These are phyloP conservation scores for Cyclotella choctawhatcheeana DNA, from an alignment of 108 stramenopile species.

Conservation along the genomic window DNA sequence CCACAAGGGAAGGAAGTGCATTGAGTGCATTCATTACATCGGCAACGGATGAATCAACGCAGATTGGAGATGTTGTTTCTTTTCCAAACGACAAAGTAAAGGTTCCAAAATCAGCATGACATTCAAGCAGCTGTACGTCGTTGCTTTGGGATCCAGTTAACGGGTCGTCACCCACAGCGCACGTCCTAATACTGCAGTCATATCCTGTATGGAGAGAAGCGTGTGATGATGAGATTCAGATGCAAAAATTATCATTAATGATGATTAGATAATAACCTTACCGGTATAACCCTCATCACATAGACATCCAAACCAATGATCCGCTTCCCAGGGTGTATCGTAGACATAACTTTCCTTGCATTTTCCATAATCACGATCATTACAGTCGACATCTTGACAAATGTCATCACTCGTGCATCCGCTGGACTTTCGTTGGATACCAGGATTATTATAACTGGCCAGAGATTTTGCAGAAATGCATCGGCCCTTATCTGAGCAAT, in stretches of 20 bases:
- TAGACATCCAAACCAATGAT: conserved; percentile 74
- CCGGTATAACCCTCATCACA: conserved; percentile 78
- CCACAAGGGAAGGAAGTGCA: conserved; percentile 49
- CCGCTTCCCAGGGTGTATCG: conserved; percentile 68
- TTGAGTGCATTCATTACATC: conserved; percentile 60
- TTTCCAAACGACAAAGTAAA: conserved; percentile 71
- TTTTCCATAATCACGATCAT: conserved; percentile 33
- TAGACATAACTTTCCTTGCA: conserved; percentile 48
- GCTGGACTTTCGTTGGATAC: conserved; percentile 34
- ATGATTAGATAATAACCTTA: too few relatives aligned
- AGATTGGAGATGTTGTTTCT: conserved; percentile 59
- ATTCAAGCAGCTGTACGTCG: conserved; percentile 68
- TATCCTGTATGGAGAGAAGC: too few relatives aligned
- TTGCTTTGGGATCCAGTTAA: conserved; percentile 58
- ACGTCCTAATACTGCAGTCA: conserved; percentile 66
- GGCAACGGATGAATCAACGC: conserved; percentile 60
- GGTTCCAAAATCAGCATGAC: conserved; percentile 67
- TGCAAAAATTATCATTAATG: too few relatives aligned
- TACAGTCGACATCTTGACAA: conserved; percentile 41
- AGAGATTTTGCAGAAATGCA: conserved; percentile 70
- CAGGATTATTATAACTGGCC: conserved; percentile 61
- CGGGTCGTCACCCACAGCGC: conserved; percentile 80
- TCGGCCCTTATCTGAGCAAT: conserved; percentile 57
- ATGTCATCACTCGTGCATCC: conserved; percentile 45
- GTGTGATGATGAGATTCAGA: too few relatives aligned